Base-by-base conservation (phyloP, 768 basidiomycete genomes). In the Phaffia australis region DNA sequence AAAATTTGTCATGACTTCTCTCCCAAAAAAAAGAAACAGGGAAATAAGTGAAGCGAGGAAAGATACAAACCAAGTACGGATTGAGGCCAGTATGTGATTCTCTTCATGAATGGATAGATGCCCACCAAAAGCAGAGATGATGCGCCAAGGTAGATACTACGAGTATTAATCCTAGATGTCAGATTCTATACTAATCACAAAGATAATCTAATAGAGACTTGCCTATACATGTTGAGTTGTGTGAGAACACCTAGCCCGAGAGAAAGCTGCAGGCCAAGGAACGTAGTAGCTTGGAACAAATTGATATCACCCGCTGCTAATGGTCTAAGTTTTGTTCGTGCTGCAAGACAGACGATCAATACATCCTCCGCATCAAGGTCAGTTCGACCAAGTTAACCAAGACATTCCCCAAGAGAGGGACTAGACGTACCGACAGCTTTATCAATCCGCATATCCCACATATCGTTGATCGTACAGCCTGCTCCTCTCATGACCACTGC, bases 391-490 rank as follows among this genome's bases (percentile, higher is more conserved):
- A 65, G 27, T 18, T 25, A 15, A 35, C 27, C 56, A 18, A 56
- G 47, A 42, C 19, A 46, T 21, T 52, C 5, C 48, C n/a, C 14
- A 25, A 42, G 2, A 18, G 47, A 54, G 16, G 52, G 18, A 52
- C 23, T 1, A 30, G 25, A 76, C 83, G 65, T 73, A 92, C 93
- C 91, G 58, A 98, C 95, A 49, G 86, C 85, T 74, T 84, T 85
- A 80, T 99, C 95, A 55, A 95, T 83, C 69, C 89, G 84, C 70
- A 81, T 82, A 77, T 99, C 95, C 94, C 95, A 98, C 85, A 99
- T 85, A 74, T 99, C 95, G 75, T 99, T 99, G 71, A 99, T 94
- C 2, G 90, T 97, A 77, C 95, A 99, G 3, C 95, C 95, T 25
- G 95, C 95, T 6, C 94, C 90, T 23, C 95, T 85, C 95, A 99